Evolutionary conservation across 768 basidiomycete species (phyloP), one percentile per base, ranked within the genome.

Genomic region (Serendipita indica): DNA sequence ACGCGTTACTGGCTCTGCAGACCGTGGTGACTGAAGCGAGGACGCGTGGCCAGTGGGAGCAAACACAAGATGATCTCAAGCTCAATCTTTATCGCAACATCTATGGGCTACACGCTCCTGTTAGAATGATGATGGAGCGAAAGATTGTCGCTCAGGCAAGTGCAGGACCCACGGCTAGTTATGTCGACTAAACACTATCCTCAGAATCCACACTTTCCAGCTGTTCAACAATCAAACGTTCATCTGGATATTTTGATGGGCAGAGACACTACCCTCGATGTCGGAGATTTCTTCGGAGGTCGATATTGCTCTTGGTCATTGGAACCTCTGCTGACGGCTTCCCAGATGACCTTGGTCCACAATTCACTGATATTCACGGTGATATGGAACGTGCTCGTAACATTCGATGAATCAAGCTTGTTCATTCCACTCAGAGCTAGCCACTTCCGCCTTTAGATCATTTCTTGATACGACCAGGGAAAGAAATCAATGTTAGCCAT

Each of bases 171-270:
- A 35, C 14, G 14, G 34, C 37, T 62, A 22, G 18, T 2, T 58
- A 13, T 54, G 20, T 35, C 43, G 34, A 3, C 39, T 35, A 27
- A 22, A 6, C 33, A 7, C 18, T 22, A n/a, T 33, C 52, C 35
- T 62, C 65, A 90, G 88, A 78, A 74, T 64, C 77, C 81, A 2
- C 82, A 82, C 62, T 78, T 86, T 72, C 77, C 85, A 14, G 79
- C 74, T 35, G 68, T 83, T 63, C 73, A 77, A 14, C 78, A 77
- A 57, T 81, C 82, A 10, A 96, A 97, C 71, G 67, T 97, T 35
- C 84, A 89, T 63, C 79, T 93, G 27, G 94, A 99, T 69, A 88
- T 98, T 64, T 71, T 99, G 60, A 87, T 88, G 81, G 94, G 94
- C 45, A 81, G 84, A 35, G 94, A 99, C 66, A 89, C 96, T 69